Base-by-base conservation (phyloP, 1,284 basidiomycete genomes). In the Sporisorium graminicola region DNA sequence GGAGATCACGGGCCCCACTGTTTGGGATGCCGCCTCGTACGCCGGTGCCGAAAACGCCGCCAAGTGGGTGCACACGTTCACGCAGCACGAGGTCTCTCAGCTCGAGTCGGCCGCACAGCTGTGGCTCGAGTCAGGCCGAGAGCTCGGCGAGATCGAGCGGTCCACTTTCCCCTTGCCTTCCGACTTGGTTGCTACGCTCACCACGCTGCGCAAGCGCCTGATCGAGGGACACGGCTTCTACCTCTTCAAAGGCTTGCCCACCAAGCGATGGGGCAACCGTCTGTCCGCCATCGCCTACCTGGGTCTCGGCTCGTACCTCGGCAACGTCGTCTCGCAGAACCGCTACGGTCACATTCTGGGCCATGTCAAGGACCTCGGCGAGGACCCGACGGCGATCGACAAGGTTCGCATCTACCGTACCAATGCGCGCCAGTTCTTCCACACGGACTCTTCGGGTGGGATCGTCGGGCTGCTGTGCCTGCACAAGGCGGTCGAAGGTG, bases 331-430 rank as follows among this genome's bases (percentile, higher is more conserved):
- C 27, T 81, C 78, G 12, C 87, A 87, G 65, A 87, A 87, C 70
- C 73, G 81, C 20, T 87, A 86, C 73, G 87, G 86, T 1, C 87
- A 87, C 77, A 77, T 87, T 22, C 74, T 87, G 26, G 87, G 87
- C 0, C 87, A 87, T 65, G 87, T 87, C 70, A 87, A 87, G 76
- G 86, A 86, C 62, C 69, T 87, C 9, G 87, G 87, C 22, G 86
- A 87, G 65, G 87, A 87, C 59, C 86, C 87, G 0, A 87, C 86
- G 5, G 83, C 87, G 59, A 87, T 86, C 53, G 80, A 87, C 81
- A 87, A 87, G 75, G 86, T 87, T 18, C 77, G 87, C 18, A 87
- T 87, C 74, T 87, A 87, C 81, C 84, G 82, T 1, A 87, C 87
- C 43, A 83, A 86, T 24, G 87, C 86, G 1, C 75, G 85, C 13